Conservation (phyloP, 805 yeast genomes). For the Ascoidea rubescens region DNA sequence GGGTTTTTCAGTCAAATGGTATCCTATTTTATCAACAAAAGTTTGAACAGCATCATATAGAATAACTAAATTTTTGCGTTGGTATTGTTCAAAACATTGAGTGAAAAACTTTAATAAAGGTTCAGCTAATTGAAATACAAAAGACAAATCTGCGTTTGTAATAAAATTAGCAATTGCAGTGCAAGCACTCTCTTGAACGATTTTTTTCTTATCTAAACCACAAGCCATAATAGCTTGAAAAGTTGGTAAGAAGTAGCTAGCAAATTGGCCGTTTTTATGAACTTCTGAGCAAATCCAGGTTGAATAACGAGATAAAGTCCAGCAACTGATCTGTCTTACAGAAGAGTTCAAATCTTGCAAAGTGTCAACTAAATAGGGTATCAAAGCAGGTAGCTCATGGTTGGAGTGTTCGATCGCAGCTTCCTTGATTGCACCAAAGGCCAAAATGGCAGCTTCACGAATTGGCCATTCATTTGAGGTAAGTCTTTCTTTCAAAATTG, state of each 20-base stretch:
- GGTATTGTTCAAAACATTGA: constrained; percentile 63
- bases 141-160: constrained; percentile 53
- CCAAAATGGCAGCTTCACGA: constrained; percentile 86
- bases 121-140: constrained; percentile 48
- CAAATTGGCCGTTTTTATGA: constrained; percentile 41
- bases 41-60: constrained; percentile 88
- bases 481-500: constrained; percentile 60
- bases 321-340: constrained; percentile 86
- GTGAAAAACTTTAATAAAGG: constrained; percentile 59
- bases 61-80: constrained; percentile 66
- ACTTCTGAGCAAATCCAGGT: constrained; percentile 71
- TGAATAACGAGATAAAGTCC: constrained; percentile 85
- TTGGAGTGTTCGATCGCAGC: constrained; percentile 67
- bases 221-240: constrained; percentile 63
- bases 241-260: constrained; percentile 62
- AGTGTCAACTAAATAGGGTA: constrained; percentile 76
- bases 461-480: constrained; percentile 70
- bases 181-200: constrained; percentile 93
- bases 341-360: constrained; percentile 65
- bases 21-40: constrained; percentile 64
- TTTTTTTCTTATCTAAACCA: constrained; percentile 71
- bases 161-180: constrained; percentile 74
- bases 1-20: constrained; percentile 39
- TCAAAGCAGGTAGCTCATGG: constrained; percentile 61
- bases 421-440: constrained; percentile 89